These are phyloP conservation scores for Colletotrichum gigasporum DNA, from an alignment of 2,329 filamentous ascomycete genomes.

Conservation along the genomic window DNA sequence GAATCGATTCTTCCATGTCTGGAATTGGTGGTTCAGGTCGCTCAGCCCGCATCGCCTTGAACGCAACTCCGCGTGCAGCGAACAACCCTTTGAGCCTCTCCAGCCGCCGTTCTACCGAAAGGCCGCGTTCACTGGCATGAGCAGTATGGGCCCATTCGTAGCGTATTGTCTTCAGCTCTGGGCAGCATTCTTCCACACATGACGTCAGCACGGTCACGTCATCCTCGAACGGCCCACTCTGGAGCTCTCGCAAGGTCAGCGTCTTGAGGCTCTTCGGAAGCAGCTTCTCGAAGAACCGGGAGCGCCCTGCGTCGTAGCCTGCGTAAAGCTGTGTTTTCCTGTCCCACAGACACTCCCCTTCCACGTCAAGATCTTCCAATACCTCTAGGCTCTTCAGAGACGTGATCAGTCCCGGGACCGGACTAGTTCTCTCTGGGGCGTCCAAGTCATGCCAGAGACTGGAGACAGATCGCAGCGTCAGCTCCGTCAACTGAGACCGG, in stretches of 20 bases:
- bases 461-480: background rate
- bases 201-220: background rate
- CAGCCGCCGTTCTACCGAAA: background rate
- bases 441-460: background rate
- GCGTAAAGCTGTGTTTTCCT: background rate
- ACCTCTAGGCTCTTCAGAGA: background rate
- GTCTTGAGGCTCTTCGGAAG: background rate
- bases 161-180: background rate
- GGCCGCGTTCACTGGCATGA: background rate
- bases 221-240: background rate
- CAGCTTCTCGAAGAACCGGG: background rate
- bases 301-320: background rate
- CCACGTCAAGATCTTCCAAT: background rate
- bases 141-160: background rate
- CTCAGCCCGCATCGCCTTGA: too few relatives aligned
- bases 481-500: background rate
- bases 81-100: background rate
- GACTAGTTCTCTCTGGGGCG: background rate
- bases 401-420: background rate
- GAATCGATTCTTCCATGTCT: too few relatives aligned
- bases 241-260: background rate
- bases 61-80: too few relatives aligned
- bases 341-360: background rate
- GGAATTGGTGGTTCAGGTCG: too few relatives aligned
- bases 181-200: background rate